Percentiles rank a stretch among this genome's conserved stretches.
phyloP scores from a whole-genome alignment of 208 protist species.

The Naegleria lovaniensis region DNA sequence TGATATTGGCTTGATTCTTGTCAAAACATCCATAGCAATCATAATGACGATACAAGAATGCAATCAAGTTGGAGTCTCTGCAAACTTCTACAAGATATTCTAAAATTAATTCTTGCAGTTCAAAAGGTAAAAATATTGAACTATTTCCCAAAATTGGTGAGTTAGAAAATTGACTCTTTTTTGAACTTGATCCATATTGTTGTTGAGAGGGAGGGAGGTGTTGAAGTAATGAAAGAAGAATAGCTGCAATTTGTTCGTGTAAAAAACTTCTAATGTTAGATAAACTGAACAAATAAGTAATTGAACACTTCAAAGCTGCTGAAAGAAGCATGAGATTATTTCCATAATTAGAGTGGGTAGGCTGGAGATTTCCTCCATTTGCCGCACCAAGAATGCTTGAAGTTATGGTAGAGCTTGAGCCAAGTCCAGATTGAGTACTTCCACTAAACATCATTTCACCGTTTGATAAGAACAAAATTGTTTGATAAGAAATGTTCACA shows the following conservation, averaged over 20 bases:
- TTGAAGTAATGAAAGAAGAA: not conserved
- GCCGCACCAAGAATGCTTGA: not conserved
- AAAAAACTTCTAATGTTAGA: not conserved
- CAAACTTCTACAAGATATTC: conserved; percentile 4
- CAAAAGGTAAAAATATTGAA: not conserved
- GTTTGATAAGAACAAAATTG: not conserved
- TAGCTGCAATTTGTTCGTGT: not conserved
- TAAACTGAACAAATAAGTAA: not conserved
- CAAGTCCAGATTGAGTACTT: not conserved
- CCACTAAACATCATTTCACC: not conserved
- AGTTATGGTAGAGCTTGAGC: not conserved
- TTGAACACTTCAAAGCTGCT: not conserved
- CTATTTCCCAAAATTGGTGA: not conserved
- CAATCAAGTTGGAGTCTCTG: not conserved
- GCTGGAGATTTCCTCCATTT: not conserved
- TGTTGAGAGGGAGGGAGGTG: not conserved
- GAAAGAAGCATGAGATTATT: not conserved
- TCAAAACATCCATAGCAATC: not conserved
- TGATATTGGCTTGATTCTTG: not conserved
- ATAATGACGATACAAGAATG: not conserved
- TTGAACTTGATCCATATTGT: not conserved
- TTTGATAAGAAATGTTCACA: not conserved
- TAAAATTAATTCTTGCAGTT: conserved; percentile 10
- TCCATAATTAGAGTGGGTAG: not conserved
- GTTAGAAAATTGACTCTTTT: not conserved